A percentile compares a stretch with the other conserved stretches of the same genome.
These are phyloP conservation scores for Fusarium sp. DNA, from an alignment of 2,329 filamentous ascomycete genomes.

Conservation along the genomic window DNA sequence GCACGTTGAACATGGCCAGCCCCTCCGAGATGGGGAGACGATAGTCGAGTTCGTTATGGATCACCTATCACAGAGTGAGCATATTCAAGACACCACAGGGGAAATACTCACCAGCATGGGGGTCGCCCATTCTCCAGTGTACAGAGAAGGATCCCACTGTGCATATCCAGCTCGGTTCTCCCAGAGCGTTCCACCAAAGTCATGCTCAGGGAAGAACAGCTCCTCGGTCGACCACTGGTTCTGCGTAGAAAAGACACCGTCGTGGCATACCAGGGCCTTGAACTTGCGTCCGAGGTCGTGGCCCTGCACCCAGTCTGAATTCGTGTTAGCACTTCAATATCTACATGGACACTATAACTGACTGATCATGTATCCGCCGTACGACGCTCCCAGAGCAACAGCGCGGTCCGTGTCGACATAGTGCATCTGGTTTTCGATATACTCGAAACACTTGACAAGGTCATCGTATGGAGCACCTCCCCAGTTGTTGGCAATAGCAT, in stretches of 20 bases:
- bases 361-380: slow-evolving; percentile 83
- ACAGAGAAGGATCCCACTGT: slow-evolving; percentile 75
- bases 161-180: slow-evolving; percentile 73
- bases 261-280: slow-evolving; percentile 89
- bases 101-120: slow-evolving; percentile 76
- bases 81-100: background rate
- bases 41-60: slow-evolving; percentile 93
- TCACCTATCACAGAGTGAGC: slow-evolving; percentile 55
- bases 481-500: slow-evolving; percentile 85
- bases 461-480: slow-evolving; percentile 88
- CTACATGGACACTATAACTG: slow-evolving; percentile 39
- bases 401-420: slow-evolving; percentile 77
- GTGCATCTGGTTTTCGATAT: slow-evolving; percentile 72
- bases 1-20: slow-evolving; percentile 84
- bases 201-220: slow-evolving; percentile 77
- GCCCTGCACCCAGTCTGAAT: slow-evolving; percentile 86
- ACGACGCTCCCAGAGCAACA: slow-evolving; percentile 80
- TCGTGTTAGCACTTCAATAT: slow-evolving; percentile 40
- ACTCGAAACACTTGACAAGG: slow-evolving; percentile 81
- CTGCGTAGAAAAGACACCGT: slow-evolving; percentile 82
- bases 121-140: slow-evolving; percentile 80
- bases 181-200: slow-evolving; percentile 73
- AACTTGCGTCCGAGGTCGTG: slow-evolving; percentile 85
- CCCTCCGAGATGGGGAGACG: slow-evolving; percentile 88
- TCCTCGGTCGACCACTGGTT: slow-evolving; percentile 75